These are phyloP conservation scores for Colletotrichum australisinense DNA, from an alignment of 2,329 filamentous ascomycete species.

Conservation along the genomic window DNA sequence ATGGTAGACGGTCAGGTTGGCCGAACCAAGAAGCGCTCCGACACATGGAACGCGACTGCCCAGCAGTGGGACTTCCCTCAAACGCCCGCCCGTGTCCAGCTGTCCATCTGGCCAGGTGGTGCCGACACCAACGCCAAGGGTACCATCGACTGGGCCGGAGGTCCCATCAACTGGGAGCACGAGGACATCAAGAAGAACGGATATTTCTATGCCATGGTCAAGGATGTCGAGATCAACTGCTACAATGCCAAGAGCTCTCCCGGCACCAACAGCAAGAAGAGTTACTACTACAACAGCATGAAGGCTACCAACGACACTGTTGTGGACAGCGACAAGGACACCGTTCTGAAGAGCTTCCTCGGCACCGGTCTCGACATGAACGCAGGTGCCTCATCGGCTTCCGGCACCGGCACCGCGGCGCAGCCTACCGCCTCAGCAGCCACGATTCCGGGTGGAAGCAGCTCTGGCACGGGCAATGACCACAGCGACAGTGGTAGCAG, in stretches of 20 bases:
- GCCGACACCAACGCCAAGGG: slow-evolving; percentile 81
- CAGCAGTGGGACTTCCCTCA: slow-evolving; percentile 91
- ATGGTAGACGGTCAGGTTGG: slow-evolving; percentile 82
- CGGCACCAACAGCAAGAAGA: slow-evolving; percentile 75
- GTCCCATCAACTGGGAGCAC: slow-evolving; percentile 87
- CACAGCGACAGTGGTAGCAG: slow-evolving; percentile 41
- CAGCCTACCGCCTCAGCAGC: slow-evolving; percentile 31
- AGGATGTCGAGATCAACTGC: slow-evolving; percentile 85
- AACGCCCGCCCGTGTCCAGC: slow-evolving; percentile 88
- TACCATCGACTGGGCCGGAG: slow-evolving; percentile 92
- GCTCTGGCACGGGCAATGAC: slow-evolving; percentile 40
- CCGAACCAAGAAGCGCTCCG: slow-evolving; percentile 78
- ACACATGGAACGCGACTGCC: slow-evolving; percentile 87
- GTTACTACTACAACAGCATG: slow-evolving; percentile 79
- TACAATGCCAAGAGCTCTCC: slow-evolving; percentile 73
- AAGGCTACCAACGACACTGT: slow-evolving; percentile 81
- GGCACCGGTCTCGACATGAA: slow-evolving; percentile 85
- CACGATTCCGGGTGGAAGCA: slow-evolving; percentile 46
- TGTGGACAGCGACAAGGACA: slow-evolving; percentile 78
- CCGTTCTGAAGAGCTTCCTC: slow-evolving; percentile 81
- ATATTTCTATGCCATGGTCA: slow-evolving; percentile 89
- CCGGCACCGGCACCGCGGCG: slow-evolving; percentile 35
- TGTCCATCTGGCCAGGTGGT: slow-evolving; percentile 97
- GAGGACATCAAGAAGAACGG: slow-evolving; percentile 83
- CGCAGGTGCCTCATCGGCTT: slow-evolving; percentile 44